Conservation (phyloP, 306 rosid genomes). For the Senna tora region DNA sequence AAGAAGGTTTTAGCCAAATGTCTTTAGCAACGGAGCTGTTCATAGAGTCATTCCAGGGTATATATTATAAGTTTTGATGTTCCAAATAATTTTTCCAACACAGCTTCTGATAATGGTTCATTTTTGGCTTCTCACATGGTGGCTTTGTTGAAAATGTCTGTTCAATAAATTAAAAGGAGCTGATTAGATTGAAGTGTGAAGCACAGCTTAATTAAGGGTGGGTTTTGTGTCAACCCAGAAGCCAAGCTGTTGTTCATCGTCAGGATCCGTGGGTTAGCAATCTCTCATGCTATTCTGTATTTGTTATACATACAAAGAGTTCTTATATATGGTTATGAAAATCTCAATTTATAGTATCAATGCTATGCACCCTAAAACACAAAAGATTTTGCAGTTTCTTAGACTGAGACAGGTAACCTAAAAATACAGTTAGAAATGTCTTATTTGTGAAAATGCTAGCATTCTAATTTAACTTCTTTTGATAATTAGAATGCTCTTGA, state of each 20-base stretch:
- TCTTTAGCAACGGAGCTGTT: too few species aligned
- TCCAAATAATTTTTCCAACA: too few species aligned
- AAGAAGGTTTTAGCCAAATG: too few species aligned
- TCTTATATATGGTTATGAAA: neutral
- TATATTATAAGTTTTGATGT: too few species aligned
- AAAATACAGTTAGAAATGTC: neutral
- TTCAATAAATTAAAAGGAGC: constrained; percentile 52
- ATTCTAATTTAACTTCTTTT: neutral
- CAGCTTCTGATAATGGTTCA: too few species aligned
- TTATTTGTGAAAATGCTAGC: neutral
- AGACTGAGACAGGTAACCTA: constrained; percentile 73
- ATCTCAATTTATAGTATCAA: constrained; percentile 57
- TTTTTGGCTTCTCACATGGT: constrained; percentile 2
- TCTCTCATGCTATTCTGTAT: neutral
- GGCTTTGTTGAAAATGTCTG: too few species aligned
- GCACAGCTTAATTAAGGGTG: constrained; percentile 85
- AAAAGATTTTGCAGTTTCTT: constrained; percentile 77
- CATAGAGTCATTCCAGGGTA: too few species aligned
- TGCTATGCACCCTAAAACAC: constrained; percentile 85
- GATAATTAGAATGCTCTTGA: neutral
- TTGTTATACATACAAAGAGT: neutral
- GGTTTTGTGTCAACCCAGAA: constrained; percentile 78
- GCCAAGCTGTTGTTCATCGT: constrained; percentile 78
- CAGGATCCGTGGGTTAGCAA: constrained; percentile 68
- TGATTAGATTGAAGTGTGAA: constrained; percentile 74